Percentiles rank a stretch among this genome's conserved stretches.
These are phyloP conservation scores for Botrytis cinerea DNA, from an alignment of 2,329 filamentous ascomycete genomes.

Conservation along the genomic window DNA sequence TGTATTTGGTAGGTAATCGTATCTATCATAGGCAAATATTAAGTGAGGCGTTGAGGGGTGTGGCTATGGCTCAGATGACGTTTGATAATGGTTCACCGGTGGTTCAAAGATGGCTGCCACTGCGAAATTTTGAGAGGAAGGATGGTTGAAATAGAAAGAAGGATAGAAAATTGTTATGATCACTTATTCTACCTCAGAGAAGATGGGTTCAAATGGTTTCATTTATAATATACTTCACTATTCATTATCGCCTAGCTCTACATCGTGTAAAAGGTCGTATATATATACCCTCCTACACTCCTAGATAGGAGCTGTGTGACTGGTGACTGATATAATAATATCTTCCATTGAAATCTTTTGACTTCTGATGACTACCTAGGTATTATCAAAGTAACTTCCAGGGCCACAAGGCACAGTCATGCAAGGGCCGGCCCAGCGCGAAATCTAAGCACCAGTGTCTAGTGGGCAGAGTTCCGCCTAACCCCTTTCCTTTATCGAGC, in stretches of 20 bases:
- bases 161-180: background rate
- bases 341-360: conserved; percentile 10
- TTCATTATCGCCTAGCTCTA: background rate
- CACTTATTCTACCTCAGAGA: background rate
- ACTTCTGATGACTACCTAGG: background rate
- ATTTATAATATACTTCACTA: background rate
- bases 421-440: background rate
- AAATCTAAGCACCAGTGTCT: background rate
- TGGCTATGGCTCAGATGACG: conserved; percentile 16
- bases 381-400: background rate
- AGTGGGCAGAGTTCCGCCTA: background rate
- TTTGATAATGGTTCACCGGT: conserved; percentile 3
- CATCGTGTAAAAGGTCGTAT: background rate
- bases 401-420: background rate
- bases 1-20: background rate
- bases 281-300: background rate
- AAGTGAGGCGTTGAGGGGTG: conserved; percentile 8
- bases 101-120: conserved; percentile 5
- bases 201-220: background rate
- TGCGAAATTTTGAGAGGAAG: background rate
- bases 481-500: background rate
- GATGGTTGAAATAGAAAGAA: background rate
- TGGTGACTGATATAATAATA: background rate
- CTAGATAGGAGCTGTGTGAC: background rate
- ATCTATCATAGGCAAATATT: conserved; percentile 13